Conservation (phyloP, 306 rosid species). For the Lathyrus aphaca region DNA sequence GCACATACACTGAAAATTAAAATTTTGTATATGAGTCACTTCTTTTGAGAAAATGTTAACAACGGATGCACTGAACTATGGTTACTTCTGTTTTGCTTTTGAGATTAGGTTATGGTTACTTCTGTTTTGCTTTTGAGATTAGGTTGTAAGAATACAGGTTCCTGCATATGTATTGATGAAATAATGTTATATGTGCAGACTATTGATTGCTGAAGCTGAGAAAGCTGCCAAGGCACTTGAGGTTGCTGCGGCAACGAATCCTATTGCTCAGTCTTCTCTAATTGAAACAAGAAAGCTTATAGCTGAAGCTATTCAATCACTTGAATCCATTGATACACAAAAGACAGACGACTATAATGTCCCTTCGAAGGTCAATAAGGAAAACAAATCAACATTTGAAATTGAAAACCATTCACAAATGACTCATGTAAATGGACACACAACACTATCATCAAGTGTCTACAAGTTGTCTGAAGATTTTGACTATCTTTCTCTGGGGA, state of each 20-base stretch:
- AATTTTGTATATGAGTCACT: constrained; percentile 15
- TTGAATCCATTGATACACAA: constrained; percentile 63
- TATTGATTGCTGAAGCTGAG: constrained; percentile 93
- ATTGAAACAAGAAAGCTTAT: constrained; percentile 84
- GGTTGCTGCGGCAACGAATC: constrained; percentile 77
- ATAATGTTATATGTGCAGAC: constrained; percentile 53
- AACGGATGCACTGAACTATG: constrained; percentile 16
- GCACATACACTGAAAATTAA: not conserved
- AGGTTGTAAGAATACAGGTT: constrained; percentile 25
- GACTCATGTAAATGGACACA: constrained; percentile 59
- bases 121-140: constrained; percentile 26
- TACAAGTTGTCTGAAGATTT: constrained; percentile 51
- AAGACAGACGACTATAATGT: constrained; percentile 39
- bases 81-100: constrained; percentile 16
- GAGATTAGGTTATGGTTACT: constrained; percentile 30
- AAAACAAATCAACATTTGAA: constrained; percentile 30
- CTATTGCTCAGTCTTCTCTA: constrained; percentile 81
- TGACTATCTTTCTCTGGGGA: constrained; percentile 49
- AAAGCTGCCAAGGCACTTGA: constrained; percentile 92
- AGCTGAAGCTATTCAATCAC: constrained; percentile 85
- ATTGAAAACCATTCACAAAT: constrained; percentile 41
- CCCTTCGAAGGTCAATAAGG: constrained; percentile 44
- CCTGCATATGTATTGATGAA: constrained; percentile 12
- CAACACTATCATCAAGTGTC: constrained; percentile 33
- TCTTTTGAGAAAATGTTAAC: not conserved